Conservation (phyloP, 805 yeast genomes). For the Diddensiella santjacobensis region DNA sequence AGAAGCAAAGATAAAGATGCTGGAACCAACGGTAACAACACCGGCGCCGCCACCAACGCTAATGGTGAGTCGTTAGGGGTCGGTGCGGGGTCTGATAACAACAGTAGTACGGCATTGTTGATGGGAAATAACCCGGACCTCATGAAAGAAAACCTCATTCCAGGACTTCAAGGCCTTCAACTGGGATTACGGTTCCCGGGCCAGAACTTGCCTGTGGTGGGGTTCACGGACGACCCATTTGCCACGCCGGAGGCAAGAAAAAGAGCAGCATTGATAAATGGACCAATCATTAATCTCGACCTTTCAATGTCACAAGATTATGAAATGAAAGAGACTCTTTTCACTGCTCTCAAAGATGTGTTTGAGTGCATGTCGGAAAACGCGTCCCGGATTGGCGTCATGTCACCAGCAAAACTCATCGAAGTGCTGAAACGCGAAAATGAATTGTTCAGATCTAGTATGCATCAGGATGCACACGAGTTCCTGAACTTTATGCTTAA, state of each 20-base stretch:
- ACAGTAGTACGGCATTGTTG: conserved; percentile 1
- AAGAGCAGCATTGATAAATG: conserved; percentile 68
- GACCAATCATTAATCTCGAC: conserved; percentile 83
- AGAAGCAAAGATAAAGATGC: conserved; percentile 2
- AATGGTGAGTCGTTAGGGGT: background rate
- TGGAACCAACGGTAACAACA: background rate
- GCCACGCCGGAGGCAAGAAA: conserved; percentile 69
- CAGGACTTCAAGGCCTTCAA: conserved; percentile 32
- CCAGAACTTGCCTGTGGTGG: conserved; percentile 45
- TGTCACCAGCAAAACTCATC: conserved; percentile 73
- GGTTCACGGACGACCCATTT: conserved; percentile 39
- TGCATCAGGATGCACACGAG: conserved; percentile 99
- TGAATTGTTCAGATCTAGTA: conserved; percentile 77
- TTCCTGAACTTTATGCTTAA: conserved; percentile 84
- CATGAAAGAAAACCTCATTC: background rate
- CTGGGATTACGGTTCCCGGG: conserved; percentile 40
- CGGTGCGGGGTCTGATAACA: background rate
- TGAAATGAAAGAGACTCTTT: conserved; percentile 47
- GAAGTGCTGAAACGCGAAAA: conserved; percentile 77
- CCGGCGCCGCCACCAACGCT: background rate
- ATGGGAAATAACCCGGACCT: background rate
- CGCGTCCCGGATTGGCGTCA: conserved; percentile 68
- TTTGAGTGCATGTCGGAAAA: conserved; percentile 81
- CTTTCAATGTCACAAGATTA: conserved; percentile 53
- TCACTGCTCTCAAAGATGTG: conserved; percentile 72